Evolutionary conservation across 2,329 filamentous ascomycete genomes (phyloP).

Genomic region (Drechslerella coelobrocha): DNA sequence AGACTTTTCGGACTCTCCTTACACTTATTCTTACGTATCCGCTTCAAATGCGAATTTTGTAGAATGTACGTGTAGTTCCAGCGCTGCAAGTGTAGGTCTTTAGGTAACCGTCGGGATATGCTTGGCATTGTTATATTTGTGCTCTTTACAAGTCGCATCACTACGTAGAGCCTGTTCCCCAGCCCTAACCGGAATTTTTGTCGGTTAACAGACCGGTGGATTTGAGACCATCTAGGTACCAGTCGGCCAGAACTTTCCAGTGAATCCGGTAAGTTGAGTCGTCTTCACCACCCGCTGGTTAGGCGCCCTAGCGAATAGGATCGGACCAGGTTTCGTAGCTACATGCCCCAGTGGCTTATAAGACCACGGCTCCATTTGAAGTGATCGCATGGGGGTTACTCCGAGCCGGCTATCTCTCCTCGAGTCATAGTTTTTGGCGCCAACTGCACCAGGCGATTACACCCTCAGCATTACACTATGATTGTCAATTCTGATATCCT

Average conservation of each 20-base stretch:
- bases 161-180: not conserved
- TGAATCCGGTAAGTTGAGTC: not conserved
- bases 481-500: not conserved
- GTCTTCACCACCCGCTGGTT: slow-evolving; percentile 1
- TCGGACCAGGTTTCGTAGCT: not conserved
- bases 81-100: not conserved
- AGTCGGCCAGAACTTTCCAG: slow-evolving; percentile 6
- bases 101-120: slow-evolving; percentile 4
- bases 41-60: too few relatives aligned
- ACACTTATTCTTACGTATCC: too few relatives aligned
- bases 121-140: not conserved
- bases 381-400: slow-evolving; percentile 5
- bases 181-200: not conserved
- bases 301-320: slow-evolving; percentile 4
- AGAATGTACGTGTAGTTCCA: too few relatives aligned
- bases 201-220: slow-evolving; percentile 2
- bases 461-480: slow-evolving; percentile 5
- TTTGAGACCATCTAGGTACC: not conserved
- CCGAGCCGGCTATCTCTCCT: not conserved
- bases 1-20: too few relatives aligned
- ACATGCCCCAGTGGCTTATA: slow-evolving; percentile 4
- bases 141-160: slow-evolving; percentile 1
- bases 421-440: not conserved
- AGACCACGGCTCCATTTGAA: slow-evolving; percentile 6
- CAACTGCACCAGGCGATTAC: slow-evolving; percentile 4